A percentile compares a stretch with the other conserved stretches of the same genome.
These are phyloP conservation scores for Monilinia vaccinii-corymbosi DNA, from an alignment of 2,329 filamentous ascomycete species.

Conservation along the genomic window DNA sequence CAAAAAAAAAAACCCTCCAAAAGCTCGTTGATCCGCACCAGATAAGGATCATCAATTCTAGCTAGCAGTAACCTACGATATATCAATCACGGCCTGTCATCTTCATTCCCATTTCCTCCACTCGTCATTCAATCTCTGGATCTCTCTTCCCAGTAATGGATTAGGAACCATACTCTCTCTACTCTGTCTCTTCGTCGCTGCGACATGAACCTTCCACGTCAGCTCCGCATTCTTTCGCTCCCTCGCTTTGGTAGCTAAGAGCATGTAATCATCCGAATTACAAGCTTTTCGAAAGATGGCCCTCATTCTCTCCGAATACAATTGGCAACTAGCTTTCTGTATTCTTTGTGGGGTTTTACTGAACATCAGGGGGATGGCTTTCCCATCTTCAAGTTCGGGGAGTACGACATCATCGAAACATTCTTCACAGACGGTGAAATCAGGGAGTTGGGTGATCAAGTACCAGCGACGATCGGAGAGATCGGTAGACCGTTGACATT, in stretches of 20 bases:
- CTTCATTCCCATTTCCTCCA: slow-evolving; percentile 44
- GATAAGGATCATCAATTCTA: background rate
- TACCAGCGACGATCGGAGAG: slow-evolving; percentile 64
- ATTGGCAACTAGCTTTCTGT: slow-evolving; percentile 55
- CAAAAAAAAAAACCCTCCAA: no score
- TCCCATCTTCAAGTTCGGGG: slow-evolving; percentile 49
- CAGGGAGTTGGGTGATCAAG: slow-evolving; percentile 62
- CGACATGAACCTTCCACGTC: slow-evolving; percentile 19
- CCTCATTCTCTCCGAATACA: slow-evolving; percentile 76
- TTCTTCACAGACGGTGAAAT: slow-evolving; percentile 78
- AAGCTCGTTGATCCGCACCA: background rate
- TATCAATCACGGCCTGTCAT: background rate
- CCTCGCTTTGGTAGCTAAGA: slow-evolving; percentile 47
- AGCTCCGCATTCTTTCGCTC: slow-evolving; percentile 38
- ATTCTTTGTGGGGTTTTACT: slow-evolving; percentile 50
- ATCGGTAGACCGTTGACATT: slow-evolving; percentile 32
- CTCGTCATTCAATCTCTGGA: slow-evolving; percentile 39
- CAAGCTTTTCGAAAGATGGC: slow-evolving; percentile 61
- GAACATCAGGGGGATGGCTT: slow-evolving; percentile 55
- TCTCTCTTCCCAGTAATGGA: slow-evolving; percentile 29
- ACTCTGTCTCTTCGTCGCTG: slow-evolving; percentile 16
- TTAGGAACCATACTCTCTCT: slow-evolving; percentile 9
- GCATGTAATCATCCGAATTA: slow-evolving; percentile 54
- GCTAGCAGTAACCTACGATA: no score
- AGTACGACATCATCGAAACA: slow-evolving; percentile 77